Percentiles rank a stretch among this genome's conserved stretches.
Evolutionary conservation across 805 yeast genomes (phyloP).

Genomic region (Metschnikowia colocasiae): DNA sequence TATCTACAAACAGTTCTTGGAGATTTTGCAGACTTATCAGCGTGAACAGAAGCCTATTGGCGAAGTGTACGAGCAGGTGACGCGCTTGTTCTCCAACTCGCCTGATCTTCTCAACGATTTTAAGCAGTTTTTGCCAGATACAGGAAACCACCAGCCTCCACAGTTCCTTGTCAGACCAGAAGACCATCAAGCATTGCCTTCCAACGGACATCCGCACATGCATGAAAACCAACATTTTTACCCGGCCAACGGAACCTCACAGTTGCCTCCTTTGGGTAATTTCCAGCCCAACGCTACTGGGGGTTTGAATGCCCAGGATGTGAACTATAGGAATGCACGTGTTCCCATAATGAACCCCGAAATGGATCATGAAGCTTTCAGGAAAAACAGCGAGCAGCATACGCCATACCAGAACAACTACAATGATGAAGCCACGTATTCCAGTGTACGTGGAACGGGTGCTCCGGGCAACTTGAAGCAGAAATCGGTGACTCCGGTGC

Average conservation of each 20-base stretch:
- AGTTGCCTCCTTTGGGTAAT: conserved; percentile 85
- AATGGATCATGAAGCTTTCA: conserved; percentile 7
- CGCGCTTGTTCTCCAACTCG: conserved; percentile 82
- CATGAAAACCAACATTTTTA: conserved; percentile 17
- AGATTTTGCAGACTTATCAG: conserved; percentile 93
- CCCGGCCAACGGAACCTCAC: conserved; percentile 30
- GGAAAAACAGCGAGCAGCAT: conserved; percentile 23
- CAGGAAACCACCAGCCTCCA: conserved; percentile 40
- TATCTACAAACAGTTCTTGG: conserved; percentile 89
- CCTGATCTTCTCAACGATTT: conserved; percentile 94
- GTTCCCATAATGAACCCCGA: conserved; percentile 7
- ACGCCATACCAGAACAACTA: conserved; percentile 31
- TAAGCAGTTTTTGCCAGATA: conserved; percentile 91
- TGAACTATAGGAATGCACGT: conserved; percentile 18
- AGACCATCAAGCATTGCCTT: conserved; percentile 18
- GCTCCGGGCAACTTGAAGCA: conserved; percentile 18
- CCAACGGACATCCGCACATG: conserved; percentile 10
- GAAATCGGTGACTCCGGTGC: conserved; percentile 12
- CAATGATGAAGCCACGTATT: conserved; percentile 46
- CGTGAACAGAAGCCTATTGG: conserved; percentile 92
- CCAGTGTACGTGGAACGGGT: conserved; percentile 40
- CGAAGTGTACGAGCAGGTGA: conserved; percentile 93
- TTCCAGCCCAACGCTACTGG: conserved; percentile 63
- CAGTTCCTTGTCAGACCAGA: conserved; percentile 22
- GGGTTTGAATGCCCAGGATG: conserved; percentile 28